These are phyloP conservation scores for Decorospora gaudefroyi DNA, from an alignment of 2,329 filamentous ascomycete genomes.

Conservation along the genomic window DNA sequence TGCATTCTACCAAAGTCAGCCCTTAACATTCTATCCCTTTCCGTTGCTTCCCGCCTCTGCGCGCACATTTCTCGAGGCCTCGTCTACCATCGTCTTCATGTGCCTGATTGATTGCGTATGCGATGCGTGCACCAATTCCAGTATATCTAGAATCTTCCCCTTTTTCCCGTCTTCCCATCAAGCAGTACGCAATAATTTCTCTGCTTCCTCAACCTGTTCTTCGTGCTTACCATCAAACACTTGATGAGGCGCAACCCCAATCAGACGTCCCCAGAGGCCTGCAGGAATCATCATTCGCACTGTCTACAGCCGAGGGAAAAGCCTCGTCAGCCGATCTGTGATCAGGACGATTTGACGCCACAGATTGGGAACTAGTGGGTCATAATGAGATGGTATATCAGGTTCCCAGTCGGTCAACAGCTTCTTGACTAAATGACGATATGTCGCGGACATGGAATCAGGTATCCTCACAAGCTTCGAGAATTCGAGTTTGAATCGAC, in stretches of 20 bases:
- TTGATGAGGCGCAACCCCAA: no score
- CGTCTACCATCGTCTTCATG: neutral
- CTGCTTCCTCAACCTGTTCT: neutral
- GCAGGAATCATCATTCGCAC: no score
- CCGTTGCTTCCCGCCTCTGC: no score
- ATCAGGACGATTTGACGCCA: neutral
- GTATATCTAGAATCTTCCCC: neutral
- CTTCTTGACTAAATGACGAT: neutral
- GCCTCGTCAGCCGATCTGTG: neutral
- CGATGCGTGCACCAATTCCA: neutral
- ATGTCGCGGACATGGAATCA: neutral
- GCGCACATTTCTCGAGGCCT: neutral
- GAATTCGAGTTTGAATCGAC: no score
- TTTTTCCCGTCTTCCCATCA: neutral
- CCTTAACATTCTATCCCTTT: no score
- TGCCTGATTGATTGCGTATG: neutral
- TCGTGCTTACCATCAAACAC: neutral
- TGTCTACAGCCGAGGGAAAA: neutral
- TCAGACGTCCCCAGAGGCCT: no score
- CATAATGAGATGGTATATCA: neutral
- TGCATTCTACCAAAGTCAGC: no score
- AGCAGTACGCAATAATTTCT: neutral
- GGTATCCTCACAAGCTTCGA: no score
- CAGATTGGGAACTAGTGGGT: fast-evolving
- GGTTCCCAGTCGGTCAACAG: neutral